phyloP scores from a whole-genome alignment of 2,329 filamentous ascomycete genomes.

The Trichoderma polysporum region DNA sequence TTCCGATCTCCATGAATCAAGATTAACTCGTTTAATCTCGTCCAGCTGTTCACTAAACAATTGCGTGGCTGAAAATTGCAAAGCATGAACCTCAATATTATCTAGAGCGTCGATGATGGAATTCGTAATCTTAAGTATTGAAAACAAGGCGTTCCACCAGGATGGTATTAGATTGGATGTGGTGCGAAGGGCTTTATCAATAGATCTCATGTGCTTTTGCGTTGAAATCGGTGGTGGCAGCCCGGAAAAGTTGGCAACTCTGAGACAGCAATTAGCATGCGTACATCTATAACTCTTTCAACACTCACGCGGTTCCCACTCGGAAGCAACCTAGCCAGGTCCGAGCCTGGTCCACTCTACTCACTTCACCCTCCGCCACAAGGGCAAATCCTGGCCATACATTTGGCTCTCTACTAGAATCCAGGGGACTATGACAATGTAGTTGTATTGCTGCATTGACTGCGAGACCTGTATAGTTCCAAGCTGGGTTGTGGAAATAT shows the following conservation, averaged over 20 bases:
- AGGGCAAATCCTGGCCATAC: not conserved
- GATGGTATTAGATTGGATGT: not conserved
- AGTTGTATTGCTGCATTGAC: not conserved
- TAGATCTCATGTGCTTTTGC: not conserved
- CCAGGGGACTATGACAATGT: not conserved
- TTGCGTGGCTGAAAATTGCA: not conserved
- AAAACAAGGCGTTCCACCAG: not conserved
- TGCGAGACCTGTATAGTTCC: not conserved
- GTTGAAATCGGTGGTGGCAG: not conserved
- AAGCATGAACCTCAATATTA: not conserved
- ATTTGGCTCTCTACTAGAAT: not conserved
- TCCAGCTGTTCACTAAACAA: not conserved
- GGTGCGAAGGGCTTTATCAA: not conserved
- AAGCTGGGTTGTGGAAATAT: not conserved
- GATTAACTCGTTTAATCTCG: not conserved
- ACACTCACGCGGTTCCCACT: not conserved
- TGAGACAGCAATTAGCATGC: not conserved
- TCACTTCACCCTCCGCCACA: not conserved
- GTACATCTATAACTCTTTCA: not conserved
- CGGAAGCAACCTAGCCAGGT: not conserved
- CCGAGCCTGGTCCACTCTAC: not conserved
- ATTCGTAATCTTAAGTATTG: not conserved
- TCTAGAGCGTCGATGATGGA: not conserved
- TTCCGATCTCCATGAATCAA: not conserved
- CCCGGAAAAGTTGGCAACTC: not conserved